A percentile compares a stretch with the other conserved stretches of the same genome.
Conservation (phyloP, 805 yeast species). For the Saccharomycopsis capsularis region DNA sequence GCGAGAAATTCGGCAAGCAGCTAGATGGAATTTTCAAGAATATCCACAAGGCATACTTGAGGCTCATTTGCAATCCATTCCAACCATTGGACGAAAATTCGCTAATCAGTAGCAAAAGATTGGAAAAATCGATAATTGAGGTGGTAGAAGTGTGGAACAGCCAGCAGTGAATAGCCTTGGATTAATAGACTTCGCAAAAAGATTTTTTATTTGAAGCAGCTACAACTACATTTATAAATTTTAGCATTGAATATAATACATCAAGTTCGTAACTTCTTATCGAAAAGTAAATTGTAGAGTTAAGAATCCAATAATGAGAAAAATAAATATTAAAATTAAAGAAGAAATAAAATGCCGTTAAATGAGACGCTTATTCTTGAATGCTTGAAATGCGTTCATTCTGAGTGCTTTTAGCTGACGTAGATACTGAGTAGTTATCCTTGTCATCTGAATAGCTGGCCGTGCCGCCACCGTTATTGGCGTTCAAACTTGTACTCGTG, state of each 20-base stretch:
- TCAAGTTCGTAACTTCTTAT: background rate
- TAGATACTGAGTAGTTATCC: background rate
- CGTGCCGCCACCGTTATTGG: background rate
- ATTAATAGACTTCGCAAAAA: no score
- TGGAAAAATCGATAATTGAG: conserved; percentile 17
- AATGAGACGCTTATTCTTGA: background rate
- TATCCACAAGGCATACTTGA: conserved; percentile 49
- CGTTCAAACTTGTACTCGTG: background rate
- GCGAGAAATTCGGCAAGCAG: conserved; percentile 23
- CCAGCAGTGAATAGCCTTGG: conserved; percentile 9
- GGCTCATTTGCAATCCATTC: conserved; percentile 59
- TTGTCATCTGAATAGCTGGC: background rate
- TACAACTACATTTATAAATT: background rate
- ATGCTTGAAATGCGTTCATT: background rate
- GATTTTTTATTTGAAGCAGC: no score
- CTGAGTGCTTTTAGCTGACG: background rate
- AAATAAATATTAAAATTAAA: background rate
- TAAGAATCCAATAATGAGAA: background rate
- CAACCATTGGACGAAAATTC: conserved; percentile 30
- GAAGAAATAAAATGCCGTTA: no score
- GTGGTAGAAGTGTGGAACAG: conserved; percentile 22
- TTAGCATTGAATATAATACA: background rate
- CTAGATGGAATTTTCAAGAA: conserved; percentile 30
- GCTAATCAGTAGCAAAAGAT: conserved; percentile 21
- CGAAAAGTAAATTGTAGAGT: no score